Evolutionary conservation across 768 basidiomycete species (phyloP), one percentile per base, ranked within the genome.

Genomic region (Boletus edulis): DNA sequence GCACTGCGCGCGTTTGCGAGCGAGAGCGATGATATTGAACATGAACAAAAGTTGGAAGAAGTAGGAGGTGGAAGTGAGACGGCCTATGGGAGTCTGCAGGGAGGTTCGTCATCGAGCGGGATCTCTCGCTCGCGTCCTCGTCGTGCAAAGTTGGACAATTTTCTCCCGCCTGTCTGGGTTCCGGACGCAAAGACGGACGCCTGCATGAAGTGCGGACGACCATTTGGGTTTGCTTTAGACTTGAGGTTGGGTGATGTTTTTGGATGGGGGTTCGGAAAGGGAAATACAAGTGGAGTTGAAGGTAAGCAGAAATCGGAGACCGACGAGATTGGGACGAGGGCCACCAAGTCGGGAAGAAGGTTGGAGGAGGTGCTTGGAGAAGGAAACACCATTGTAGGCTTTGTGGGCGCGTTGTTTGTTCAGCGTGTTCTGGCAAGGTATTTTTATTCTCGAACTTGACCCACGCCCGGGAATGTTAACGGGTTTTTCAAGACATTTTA

Each of bases 141-240:
- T 44, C 69, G 69, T 18, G 71, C 69, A 31, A 56, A 59, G 18
- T 31, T 71, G 40, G 67, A 68, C 22, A 66, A 89, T 69, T 96
- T 93, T 75, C 83, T 93, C 2, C 94, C 94, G 5, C 89, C 94
- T 0, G 82, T 96, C 24, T 97, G 94, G 94, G 86, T 95, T 31
- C 92, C 94, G 0, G 92, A 97, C 65, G 81, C 83, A 55, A 89
- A 81, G 68, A 86, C 90, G n/a, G 81, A 82, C 51, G 76, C 79
- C 20, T 97, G 94, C 67, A 94, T 93, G 92, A 78, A 89, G 11
- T 97, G 94, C 64, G 83, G 83, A 6, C 74, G 81, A 40, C 66
- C 79, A 43, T 95, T 94, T 70, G 86, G 88, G 8, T 89, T 70
- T 40, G 70, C 55, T 34, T 55, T 69, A 20, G 67, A 69, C 46